Evolutionary conservation across 2,329 filamentous ascomycete species (phyloP).

Genomic region (Trichoderma sp.): DNA sequence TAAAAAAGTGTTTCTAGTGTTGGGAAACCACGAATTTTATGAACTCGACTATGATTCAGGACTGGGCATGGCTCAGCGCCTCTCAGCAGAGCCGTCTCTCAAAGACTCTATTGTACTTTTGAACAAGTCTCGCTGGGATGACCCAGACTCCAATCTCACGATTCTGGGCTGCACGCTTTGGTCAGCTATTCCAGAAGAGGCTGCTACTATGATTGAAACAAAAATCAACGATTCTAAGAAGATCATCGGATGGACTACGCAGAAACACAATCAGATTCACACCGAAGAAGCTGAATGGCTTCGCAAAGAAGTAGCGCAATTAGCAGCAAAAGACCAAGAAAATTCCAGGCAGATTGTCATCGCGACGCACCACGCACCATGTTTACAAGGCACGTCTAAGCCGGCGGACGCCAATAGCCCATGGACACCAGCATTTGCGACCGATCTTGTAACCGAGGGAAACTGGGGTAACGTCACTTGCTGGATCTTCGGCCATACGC

Average conservation of each 20-base stretch:
- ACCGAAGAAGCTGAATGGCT: neutral
- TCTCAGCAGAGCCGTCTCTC: neutral
- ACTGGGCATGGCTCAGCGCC: neutral
- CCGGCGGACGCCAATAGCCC: neutral
- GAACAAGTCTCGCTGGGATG: neutral
- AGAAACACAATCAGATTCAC: neutral
- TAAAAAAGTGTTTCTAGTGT: neutral
- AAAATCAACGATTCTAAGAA: neutral
- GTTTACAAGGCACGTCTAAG: neutral
- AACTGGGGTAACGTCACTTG: neutral
- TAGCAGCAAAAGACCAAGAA: neutral
- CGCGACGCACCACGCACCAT: neutral
- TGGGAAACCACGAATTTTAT: neutral
- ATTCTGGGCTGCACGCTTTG: neutral
- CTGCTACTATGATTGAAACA: neutral
- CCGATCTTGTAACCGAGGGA: neutral
- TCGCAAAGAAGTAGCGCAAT: neutral
- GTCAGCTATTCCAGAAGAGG: neutral
- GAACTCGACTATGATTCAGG: neutral
- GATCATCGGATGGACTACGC: neutral
- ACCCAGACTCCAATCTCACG: neutral
- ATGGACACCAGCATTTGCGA: neutral
- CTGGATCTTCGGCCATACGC: neutral
- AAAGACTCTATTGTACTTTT: neutral
- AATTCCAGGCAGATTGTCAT: neutral